These are phyloP conservation scores for Syncephalastrum monosporum DNA, from an alignment of 371 early-diverging fungal species.

Conservation along the genomic window DNA sequence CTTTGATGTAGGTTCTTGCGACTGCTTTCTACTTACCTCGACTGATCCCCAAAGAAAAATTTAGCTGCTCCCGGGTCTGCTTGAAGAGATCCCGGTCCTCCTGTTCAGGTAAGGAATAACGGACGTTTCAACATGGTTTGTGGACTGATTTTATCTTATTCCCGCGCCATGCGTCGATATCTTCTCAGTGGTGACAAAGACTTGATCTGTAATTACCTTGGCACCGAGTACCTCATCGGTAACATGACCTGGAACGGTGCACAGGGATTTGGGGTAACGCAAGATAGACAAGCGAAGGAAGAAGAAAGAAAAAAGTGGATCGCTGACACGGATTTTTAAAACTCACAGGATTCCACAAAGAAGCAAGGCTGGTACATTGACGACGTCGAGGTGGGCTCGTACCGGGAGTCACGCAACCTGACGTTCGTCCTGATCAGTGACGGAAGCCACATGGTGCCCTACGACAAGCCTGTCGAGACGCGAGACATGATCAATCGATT, in stretches of 20 bases:
- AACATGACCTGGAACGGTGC: conserved; percentile 76
- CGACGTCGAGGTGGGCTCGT: conserved; percentile 52
- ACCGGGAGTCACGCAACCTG: conserved; percentile 64
- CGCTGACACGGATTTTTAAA: neutral
- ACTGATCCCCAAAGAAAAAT: too few relatives aligned
- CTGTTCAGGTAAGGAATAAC: conserved; percentile 56
- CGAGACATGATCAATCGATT: conserved; percentile 78
- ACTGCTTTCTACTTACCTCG: neutral
- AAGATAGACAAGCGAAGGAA: conserved; percentile 2
- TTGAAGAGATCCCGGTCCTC: conserved; percentile 54
- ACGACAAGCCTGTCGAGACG: conserved; percentile 65
- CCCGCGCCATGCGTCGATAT: neutral
- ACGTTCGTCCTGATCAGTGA: conserved; percentile 67
- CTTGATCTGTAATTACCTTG: conserved; percentile 78
- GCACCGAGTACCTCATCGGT: conserved; percentile 67
- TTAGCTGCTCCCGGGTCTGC: conserved; percentile 51
- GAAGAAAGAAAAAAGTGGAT: neutral
- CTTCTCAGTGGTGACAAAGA: conserved; percentile 75
- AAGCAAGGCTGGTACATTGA: conserved; percentile 58
- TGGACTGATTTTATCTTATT: neutral
- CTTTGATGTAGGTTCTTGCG: conserved; percentile 30
- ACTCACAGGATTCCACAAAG: conserved; percentile 15
- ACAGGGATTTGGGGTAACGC: conserved; percentile 60
- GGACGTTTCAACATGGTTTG: neutral
- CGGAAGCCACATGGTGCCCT: conserved; percentile 83